Evolutionary conservation across 1,284 basidiomycete genomes (phyloP).

Genomic region (Sporisorium reilianum): DNA sequence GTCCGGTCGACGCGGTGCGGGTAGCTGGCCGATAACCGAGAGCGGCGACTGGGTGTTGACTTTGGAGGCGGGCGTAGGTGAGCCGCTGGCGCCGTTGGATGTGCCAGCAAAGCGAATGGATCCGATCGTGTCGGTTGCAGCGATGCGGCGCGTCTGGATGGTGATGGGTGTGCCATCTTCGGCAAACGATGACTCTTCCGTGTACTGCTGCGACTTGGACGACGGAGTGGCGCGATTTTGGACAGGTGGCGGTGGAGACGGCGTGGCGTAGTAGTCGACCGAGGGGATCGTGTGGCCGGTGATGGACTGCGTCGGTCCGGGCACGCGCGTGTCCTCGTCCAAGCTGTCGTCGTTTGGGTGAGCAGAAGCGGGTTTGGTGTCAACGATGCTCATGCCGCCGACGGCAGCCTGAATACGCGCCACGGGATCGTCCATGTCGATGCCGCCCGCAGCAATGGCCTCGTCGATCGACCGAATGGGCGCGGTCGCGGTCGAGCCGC

Average conservation of each 20-base stretch:
- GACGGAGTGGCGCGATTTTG: constrained; percentile 11
- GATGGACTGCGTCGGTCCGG: neutral
- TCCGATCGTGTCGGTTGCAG: constrained; percentile 49
- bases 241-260: constrained; percentile 30
- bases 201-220: constrained; percentile 26
- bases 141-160: constrained; percentile 46
- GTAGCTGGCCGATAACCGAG: constrained; percentile 29
- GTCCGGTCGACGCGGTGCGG: constrained; percentile 37
- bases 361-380: neutral
- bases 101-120: constrained; percentile 36
- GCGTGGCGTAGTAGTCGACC: constrained; percentile 43
- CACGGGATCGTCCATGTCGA: constrained; percentile 32
- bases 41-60: constrained; percentile 46
- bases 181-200: constrained; percentile 23
- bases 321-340: neutral
- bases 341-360: neutral
- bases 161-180: constrained; percentile 45
- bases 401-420: constrained; percentile 35
- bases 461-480: constrained; percentile 50
- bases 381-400: constrained; percentile 24
- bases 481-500: constrained; percentile 1
- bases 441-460: constrained; percentile 31
- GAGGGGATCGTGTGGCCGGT: constrained; percentile 22
- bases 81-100: constrained; percentile 14
- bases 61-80: constrained; percentile 16